Base-by-base conservation (phyloP, 805 yeast genomes). In the Metschnikowia picachoensis region DNA sequence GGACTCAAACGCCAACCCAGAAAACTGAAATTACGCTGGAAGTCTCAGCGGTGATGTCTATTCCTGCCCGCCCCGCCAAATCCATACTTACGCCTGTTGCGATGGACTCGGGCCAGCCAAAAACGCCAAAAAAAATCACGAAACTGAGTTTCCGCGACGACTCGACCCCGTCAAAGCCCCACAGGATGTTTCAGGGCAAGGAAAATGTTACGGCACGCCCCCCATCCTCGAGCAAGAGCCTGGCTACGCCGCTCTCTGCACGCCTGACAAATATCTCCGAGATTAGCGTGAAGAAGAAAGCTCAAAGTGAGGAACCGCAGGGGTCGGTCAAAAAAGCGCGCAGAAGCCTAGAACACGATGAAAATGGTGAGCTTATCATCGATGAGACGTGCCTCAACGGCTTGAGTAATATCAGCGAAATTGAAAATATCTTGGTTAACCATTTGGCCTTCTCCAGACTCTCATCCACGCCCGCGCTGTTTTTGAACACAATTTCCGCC, bases 361-460 rank as follows among this genome's bases (percentile, higher is more conserved):
- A 60, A 6, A 58, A 60, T 28, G 66, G 67, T 13, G 62, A 61
- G 45, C 60, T 60, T 43, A 56, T 64, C 52, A 60, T 52, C 17
- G 52, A 49, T 34, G 61, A 43, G 53, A 58, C 47, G 39, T 56
- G 37, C 53, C 58, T 47, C 60, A 62, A 2, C 48, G 54, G 30
- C 20, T 63, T 79, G 15, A 58, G 69, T 4, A 75, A 77, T 37
- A 58, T 79, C 37, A 68, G 65, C 3, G 82, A 80, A 39, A 70
- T 88, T 39, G 76, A 76, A 43, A 83, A 85, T 61, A 76, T 88
- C 10, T 69, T 90, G 40, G 76, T 82, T 38, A 94, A 94, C 60
- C 94, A 88, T 63, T 72, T 92, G 48, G 97, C 98, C 13, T 94
- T 87, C 66, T 87, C 97, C 4, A 78, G 96, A 47, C 75, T 89